Evolutionary conservation across 257 asterid species (phyloP).

Genomic region (Ophiorrhiza pumila): DNA sequence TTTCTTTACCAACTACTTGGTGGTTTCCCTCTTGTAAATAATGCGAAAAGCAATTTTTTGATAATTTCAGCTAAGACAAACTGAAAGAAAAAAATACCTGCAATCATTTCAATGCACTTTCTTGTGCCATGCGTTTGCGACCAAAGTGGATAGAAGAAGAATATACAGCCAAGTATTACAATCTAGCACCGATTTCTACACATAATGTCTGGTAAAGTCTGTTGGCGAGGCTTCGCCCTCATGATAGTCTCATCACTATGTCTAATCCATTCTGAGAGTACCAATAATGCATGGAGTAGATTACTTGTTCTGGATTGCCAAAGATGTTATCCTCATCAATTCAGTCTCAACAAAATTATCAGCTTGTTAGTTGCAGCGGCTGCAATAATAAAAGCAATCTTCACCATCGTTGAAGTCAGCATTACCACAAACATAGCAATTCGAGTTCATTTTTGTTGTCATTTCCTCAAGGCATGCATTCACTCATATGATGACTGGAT

Average conservation of each 20-base stretch:
- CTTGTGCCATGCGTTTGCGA: constrained; percentile 39
- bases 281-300: no score
- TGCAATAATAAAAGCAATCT: constrained; percentile 60
- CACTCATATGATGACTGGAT: neutral
- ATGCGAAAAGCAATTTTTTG: neutral
- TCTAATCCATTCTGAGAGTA: constrained; percentile 89
- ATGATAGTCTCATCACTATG: constrained; percentile 95
- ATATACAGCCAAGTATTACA: constrained; percentile 35
- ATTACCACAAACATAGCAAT: constrained; percentile 47
- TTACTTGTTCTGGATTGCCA: constrained; percentile 16
- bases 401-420: constrained; percentile 35
- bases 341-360: constrained; percentile 46
- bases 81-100: constrained; percentile 44
- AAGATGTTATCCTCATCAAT: constrained; percentile 46
- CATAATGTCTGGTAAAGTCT: constrained; percentile 62
- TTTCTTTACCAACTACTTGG: no score
- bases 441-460: constrained; percentile 30
- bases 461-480: neutral
- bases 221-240: constrained; percentile 80
- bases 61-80: neutral
- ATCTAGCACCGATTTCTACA: constrained; percentile 72
- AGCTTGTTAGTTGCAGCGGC: constrained; percentile 49
- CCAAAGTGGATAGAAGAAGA: constrained; percentile 33
- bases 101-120: constrained; percentile 37
- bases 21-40: neutral